Base-by-base conservation (phyloP, 2,329 filamentous ascomycete genomes). In the Arthroderma uncinatum region DNA sequence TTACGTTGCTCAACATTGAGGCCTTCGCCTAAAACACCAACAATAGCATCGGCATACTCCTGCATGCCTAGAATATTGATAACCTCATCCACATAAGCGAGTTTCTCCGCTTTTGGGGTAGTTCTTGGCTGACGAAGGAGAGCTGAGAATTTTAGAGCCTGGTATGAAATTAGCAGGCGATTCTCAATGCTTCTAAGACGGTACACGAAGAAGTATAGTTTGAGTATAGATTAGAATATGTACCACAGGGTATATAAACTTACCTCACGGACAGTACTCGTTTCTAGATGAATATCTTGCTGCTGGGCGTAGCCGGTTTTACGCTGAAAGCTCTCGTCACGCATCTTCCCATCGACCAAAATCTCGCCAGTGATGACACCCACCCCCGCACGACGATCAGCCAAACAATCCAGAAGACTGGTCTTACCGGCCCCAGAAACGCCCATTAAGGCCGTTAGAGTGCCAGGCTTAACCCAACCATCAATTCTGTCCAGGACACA, bases 381-480 rank as follows among this genome's bases (percentile, higher is more conserved):
- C 82, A 92, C 91, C 4, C 36, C 36, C 0, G 87, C 89, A 6
- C 86, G 86, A 68, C 91, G 85, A 58, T 86, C 87, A 48, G 91
- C 91, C 61, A 96, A 78, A 37, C 87, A 87, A 71, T 95, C 88
- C 36, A 96, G 75, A 28, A 96, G 79, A 1, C 90, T 95, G 0
- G 91, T 95, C 72, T 95, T 96, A 58, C 91, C 91, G n/a, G 91
- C 91, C 63, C 42, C 36, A 88, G 89, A 12, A 89, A 95, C 55
- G n/a, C 36, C 36, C 36, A 37, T 37, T 37, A 37, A 37, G 36
- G 36, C 36, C n/a, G 36, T 37, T 1, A 94, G 71, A 14, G 88
- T 95, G 59, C 91, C 91, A 2, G 91, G 91, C 72, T 94, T 93
- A 60, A 95, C 89, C 87, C 88, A 95, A 37, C 91, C 91, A 66